phyloP scores from a whole-genome alignment of 306 rosid species.

The Echinosophora koreensis region DNA sequence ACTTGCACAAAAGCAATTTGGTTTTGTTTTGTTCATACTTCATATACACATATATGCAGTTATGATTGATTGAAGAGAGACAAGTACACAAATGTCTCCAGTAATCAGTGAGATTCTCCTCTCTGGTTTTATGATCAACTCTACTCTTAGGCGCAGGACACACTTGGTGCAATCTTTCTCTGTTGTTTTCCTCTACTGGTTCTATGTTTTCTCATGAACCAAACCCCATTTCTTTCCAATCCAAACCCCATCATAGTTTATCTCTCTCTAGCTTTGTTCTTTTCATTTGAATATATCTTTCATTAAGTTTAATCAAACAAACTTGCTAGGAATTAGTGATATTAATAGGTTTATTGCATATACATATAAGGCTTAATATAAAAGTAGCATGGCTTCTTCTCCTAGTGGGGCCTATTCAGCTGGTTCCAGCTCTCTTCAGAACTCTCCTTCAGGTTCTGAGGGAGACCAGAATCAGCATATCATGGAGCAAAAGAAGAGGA shows the following conservation, averaged over 20 bases:
- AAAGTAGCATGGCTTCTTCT: slow-evolving; percentile 44
- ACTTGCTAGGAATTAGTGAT: slow-evolving; percentile 11
- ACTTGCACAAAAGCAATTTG: not conserved
- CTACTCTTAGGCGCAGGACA: slow-evolving; percentile 74
- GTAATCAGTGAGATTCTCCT: slow-evolving; percentile 76
- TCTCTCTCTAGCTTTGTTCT: not conserved
- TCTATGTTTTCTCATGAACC: slow-evolving; percentile 75
- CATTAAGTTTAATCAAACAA: not conserved
- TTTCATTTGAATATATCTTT: not conserved
- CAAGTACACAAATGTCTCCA: slow-evolving; percentile 58
- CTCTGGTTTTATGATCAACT: slow-evolving; percentile 71
- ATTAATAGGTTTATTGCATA: not conserved
- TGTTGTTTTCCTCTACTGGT: slow-evolving; percentile 96
- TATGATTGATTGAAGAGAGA: slow-evolving; percentile 55
- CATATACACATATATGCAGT: not conserved
- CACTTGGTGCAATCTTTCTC: slow-evolving; percentile 93
- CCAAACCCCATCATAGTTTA: not conserved
- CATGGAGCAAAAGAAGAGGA: slow-evolving; percentile 77
- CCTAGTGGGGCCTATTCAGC: slow-evolving; percentile 63
- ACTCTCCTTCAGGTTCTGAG: slow-evolving; percentile 67
- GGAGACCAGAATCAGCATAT: slow-evolving; percentile 55
- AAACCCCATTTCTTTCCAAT: no score
- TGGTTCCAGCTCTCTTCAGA: slow-evolving; percentile 50
- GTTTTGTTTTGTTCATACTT: slow-evolving; percentile 30
- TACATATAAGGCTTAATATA: not conserved